Conservation (phyloP, 495 filamentous ascomycete species). For the Filosporella fistucella region DNA sequence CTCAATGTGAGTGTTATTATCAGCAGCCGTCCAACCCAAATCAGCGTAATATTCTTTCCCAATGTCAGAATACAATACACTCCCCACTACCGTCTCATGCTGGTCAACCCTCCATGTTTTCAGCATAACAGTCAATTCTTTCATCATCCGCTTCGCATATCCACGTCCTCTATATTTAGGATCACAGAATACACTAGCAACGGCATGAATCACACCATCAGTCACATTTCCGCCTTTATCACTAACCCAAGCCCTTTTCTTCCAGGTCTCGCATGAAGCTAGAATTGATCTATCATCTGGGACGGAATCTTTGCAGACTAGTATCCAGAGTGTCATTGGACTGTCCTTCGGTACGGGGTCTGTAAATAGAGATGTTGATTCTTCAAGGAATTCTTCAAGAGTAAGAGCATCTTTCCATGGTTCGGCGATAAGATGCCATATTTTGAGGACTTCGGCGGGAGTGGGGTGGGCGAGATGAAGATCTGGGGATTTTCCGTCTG, state of each 20-base stretch:
- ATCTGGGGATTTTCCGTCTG: conserved; percentile 29
- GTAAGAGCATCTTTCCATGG: conserved; percentile 68
- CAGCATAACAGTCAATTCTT: conserved; percentile 32
- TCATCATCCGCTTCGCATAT: conserved; percentile 65
- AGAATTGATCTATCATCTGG: conserved; percentile 56
- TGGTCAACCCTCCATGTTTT: conserved; percentile 34
- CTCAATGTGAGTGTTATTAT: conserved; percentile 58
- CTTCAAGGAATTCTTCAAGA: conserved; percentile 70
- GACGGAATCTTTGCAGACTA: conserved; percentile 51
- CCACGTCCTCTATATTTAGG: conserved; percentile 64
- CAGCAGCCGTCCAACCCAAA: conserved; percentile 71
- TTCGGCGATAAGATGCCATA: conserved; percentile 58
- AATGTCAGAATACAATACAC: conserved; percentile 84
- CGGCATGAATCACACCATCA: conserved; percentile 65
- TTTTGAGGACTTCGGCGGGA: conserved; percentile 51
- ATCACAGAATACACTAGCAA: conserved; percentile 82
- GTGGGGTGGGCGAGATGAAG: conserved; percentile 66
- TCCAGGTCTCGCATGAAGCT: conserved; percentile 75
- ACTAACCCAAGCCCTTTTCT: conserved; percentile 46
- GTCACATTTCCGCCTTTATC: conserved; percentile 36
- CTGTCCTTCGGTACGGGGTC: conserved; percentile 56
- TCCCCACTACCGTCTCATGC: conserved; percentile 37
- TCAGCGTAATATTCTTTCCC: conserved; percentile 81
- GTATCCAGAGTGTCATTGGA: conserved; percentile 76
- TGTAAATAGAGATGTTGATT: conserved; percentile 54